Evolutionary conservation across 345 rosid species (phyloP).

Genomic region (Abelmoschus esculentus): DNA sequence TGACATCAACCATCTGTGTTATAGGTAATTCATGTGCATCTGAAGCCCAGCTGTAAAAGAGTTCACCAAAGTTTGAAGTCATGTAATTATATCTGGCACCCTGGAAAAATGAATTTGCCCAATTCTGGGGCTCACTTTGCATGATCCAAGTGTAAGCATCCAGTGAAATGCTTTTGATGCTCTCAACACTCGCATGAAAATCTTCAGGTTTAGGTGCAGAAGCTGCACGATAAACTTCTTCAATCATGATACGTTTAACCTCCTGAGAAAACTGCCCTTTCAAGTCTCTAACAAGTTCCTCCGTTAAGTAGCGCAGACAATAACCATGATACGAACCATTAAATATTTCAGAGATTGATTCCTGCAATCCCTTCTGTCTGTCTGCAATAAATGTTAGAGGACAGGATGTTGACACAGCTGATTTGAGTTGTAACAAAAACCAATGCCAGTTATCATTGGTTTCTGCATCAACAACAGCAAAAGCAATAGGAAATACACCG

Average conservation of each 20-base stretch:
- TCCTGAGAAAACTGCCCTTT: conserved; percentile 86
- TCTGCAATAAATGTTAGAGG: conserved; percentile 79
- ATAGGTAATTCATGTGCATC: conserved; percentile 85
- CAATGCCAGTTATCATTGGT: conserved; percentile 80
- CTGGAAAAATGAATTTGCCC: conserved; percentile 83
- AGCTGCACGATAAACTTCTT: conserved; percentile 75
- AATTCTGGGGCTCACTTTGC: conserved; percentile 72
- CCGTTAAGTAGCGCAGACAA: conserved; percentile 62
- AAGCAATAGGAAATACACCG: conserved; percentile 73
- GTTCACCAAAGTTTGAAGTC: conserved; percentile 72
- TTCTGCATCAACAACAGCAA: conserved; percentile 76
- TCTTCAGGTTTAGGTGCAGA: conserved; percentile 50
- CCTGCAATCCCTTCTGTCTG: conserved; percentile 60
- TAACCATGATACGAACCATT: conserved; percentile 54
- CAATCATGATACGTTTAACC: conserved; percentile 64
- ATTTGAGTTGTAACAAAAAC: conserved; percentile 73
- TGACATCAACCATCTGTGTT: conserved; percentile 84
- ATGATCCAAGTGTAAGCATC: conserved; percentile 83
- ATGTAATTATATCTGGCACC: conserved; percentile 84
- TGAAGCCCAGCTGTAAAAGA: conserved; percentile 71
- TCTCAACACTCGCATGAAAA: conserved; percentile 55
- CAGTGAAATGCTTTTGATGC: conserved; percentile 64
- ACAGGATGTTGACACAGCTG: conserved; percentile 50
- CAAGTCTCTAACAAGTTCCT: conserved; percentile 65
- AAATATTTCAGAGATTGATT: conserved; percentile 55